A percentile compares a stretch with the other conserved stretches of the same genome.
phyloP scores from a whole-genome alignment of 2,329 filamentous ascomycete species.

The Xylaria digitata region DNA sequence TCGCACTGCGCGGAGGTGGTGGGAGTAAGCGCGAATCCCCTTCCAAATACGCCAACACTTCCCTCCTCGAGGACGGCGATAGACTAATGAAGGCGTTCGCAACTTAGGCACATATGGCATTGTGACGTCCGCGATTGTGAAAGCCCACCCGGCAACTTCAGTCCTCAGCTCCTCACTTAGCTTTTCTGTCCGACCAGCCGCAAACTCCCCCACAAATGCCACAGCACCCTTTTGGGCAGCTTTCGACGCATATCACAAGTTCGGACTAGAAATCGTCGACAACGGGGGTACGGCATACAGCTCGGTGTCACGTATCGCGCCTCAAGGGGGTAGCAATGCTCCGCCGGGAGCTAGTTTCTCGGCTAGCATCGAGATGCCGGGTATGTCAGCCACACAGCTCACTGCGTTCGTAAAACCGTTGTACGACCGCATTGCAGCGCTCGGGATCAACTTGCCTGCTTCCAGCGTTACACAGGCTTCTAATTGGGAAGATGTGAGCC shows the following conservation, averaged over 20 bases:
- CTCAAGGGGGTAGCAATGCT: conserved; percentile 36
- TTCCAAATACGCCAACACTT: not conserved
- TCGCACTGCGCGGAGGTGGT: conserved; percentile 66
- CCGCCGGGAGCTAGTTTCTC: conserved; percentile 48
- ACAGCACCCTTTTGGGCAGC: conserved; percentile 49
- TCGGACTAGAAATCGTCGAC: conserved; percentile 51
- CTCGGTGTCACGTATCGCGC: conserved; percentile 45
- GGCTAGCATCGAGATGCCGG: conserved; percentile 52
- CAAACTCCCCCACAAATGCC: conserved; percentile 26
- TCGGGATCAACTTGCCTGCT: conserved; percentile 48
- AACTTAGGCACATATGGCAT: conserved; percentile 47
- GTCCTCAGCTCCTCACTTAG: conserved; percentile 41
- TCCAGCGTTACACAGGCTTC: conserved; percentile 44
- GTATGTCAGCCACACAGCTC: conserved; percentile 42
- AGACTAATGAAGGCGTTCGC: not conserved
- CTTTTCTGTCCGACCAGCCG: conserved; percentile 36
- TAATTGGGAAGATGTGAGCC: conserved; percentile 47
- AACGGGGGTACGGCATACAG: conserved; percentile 53
- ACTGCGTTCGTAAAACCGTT: conserved; percentile 51
- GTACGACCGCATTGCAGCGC: conserved; percentile 47
- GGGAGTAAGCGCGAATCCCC: conserved; percentile 45
- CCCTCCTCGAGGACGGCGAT: not conserved
- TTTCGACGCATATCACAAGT: conserved; percentile 51
- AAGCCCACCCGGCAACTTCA: conserved; percentile 44
- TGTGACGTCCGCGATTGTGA: conserved; percentile 49